A percentile compares a stretch with the other conserved stretches of the same genome.
Evolutionary conservation across 768 basidiomycete species (phyloP).

Genomic region (Glaciozyma martinii): DNA sequence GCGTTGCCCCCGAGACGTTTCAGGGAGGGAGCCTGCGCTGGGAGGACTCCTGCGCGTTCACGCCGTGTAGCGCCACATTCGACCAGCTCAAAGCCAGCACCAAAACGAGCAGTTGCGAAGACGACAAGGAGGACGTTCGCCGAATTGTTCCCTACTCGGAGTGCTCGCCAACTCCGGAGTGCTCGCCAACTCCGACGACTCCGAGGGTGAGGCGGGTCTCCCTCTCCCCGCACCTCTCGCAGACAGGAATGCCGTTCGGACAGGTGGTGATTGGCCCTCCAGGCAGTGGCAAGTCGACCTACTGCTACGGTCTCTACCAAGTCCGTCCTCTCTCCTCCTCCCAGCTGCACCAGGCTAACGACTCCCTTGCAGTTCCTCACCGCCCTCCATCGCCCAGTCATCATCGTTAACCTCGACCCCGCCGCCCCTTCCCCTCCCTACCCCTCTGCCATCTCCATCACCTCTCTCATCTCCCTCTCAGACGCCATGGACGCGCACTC

Average conservation of each 20-base stretch:
- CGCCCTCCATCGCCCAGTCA: conserved; percentile 73
- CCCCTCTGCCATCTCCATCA: conserved; percentile 78
- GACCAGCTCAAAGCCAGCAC: too few relatives aligned
- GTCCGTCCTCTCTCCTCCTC: conserved; percentile 10
- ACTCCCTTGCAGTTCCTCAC: conserved; percentile 54
- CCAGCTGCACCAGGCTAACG: background rate
- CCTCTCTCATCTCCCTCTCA: conserved; percentile 72
- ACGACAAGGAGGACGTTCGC: too few relatives aligned
- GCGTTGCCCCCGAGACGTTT: too few relatives aligned
- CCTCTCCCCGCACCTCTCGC: background rate
- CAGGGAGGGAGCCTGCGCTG: too few relatives aligned
- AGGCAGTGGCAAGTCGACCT: conserved; percentile 44
- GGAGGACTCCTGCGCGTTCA: too few relatives aligned
- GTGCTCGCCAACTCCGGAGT: too few relatives aligned
- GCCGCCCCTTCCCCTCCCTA: conserved; percentile 85
- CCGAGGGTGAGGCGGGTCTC: background rate
- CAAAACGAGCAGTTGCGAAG: too few relatives aligned
- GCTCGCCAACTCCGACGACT: background rate
- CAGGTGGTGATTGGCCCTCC: conserved; percentile 42
- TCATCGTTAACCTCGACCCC: conserved; percentile 90
- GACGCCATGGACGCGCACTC: conserved; percentile 76
- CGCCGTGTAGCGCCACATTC: too few relatives aligned
- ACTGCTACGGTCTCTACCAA: conserved; percentile 44
- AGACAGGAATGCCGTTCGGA: conserved; percentile 29
- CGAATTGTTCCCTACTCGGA: too few relatives aligned